Evolutionary conservation across 768 basidiomycete genomes (phyloP).

Genomic region (Kwoniella dendrophila): DNA sequence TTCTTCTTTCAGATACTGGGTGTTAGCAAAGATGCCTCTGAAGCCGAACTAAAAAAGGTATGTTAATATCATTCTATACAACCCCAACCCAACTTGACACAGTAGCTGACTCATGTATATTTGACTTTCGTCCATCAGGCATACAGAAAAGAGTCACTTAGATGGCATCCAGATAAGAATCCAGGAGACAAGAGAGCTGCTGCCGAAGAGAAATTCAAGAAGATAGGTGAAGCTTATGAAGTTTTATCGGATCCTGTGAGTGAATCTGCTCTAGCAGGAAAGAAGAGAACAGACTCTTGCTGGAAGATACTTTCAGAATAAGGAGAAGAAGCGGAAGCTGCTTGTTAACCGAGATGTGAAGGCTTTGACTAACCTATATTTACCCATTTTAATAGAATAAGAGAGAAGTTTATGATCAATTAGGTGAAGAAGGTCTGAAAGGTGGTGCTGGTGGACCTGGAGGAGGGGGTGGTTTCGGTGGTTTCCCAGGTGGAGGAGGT

Average conservation of each 20-base stretch:
- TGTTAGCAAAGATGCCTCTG: constrained; percentile 67
- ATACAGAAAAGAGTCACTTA: constrained; percentile 65
- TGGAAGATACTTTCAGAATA: too few species aligned
- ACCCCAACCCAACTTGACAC: neutral
- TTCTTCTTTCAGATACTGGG: constrained; percentile 61
- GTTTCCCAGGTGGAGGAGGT: constrained; percentile 41
- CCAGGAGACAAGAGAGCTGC: constrained; percentile 70
- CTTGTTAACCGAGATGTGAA: too few species aligned
- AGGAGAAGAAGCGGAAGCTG: neutral
- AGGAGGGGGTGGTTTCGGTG: constrained; percentile 59
- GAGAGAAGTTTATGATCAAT: constrained; percentile 72
- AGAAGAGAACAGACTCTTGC: neutral
- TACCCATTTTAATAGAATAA: constrained; percentile 46
- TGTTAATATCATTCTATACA: neutral
- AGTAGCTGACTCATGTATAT: neutral
- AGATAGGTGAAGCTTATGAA: constrained; percentile 95
- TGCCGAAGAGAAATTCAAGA: constrained; percentile 86
- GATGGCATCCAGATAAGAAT: constrained; percentile 74
- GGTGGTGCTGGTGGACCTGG: constrained; percentile 59
- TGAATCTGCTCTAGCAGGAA: neutral
- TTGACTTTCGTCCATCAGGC: constrained; percentile 59
- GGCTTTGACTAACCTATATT: constrained; percentile 9
- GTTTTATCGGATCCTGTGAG: constrained; percentile 72
- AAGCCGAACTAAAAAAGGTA: constrained; percentile 84
- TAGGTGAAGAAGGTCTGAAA: constrained; percentile 94